These are phyloP conservation scores for Begonia peltatifolia DNA, from an alignment of 306 rosid genomes.

Conservation along the genomic window DNA sequence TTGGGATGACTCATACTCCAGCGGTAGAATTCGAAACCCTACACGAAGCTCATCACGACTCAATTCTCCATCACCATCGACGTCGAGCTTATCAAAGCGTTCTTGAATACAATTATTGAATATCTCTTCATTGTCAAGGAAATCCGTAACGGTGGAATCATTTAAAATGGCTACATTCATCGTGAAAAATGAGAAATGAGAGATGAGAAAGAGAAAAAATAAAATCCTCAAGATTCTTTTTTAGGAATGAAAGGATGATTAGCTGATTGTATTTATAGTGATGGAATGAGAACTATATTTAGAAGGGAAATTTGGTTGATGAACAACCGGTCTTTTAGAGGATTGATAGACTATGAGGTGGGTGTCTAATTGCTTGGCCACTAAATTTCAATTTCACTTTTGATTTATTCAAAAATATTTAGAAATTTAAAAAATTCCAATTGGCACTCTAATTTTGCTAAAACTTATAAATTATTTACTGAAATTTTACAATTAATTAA, in stretches of 20 bases:
- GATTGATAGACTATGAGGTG: no score
- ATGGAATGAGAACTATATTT: no score
- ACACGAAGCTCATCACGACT: neutral
- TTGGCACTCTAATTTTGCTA: neutral
- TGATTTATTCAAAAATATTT: neutral
- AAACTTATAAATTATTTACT: neutral
- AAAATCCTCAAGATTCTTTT: no score
- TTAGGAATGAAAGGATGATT: no score
- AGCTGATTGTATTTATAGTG: no score
- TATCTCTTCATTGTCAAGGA: neutral
- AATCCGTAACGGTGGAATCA: neutral
- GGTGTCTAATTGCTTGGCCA: no score
- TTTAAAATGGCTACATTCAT: constrained; percentile 8
- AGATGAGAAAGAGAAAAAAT: neutral
- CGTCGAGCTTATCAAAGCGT: constrained; percentile 1
- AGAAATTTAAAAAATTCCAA: neutral
- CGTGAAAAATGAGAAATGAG: neutral
- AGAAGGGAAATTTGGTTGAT: no score
- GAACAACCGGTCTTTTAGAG: no score
- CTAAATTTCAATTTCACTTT: neutral
- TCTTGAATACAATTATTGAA: constrained; percentile 1
- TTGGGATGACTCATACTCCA: neutral
- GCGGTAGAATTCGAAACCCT: neutral
- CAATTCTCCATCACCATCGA: neutral
- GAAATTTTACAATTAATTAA: neutral